Base-by-base conservation (phyloP, 2,329 filamentous ascomycete species). In the Blastomyces percursus region DNA sequence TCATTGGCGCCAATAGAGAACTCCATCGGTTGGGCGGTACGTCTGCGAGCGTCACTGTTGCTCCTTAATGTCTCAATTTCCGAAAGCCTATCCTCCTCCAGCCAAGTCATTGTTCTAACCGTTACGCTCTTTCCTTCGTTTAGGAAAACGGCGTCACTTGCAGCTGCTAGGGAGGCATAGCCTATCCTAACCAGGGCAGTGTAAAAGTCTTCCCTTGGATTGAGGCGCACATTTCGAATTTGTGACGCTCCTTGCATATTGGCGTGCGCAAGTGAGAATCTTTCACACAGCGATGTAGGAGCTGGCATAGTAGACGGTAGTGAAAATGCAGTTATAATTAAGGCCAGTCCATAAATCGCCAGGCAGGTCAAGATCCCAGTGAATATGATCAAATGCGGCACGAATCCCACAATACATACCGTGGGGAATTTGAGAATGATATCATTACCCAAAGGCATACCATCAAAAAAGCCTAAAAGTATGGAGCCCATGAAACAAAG, bases 241-340 rank as follows among this genome's bases (percentile, higher is more conserved):
- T 94, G 91, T 2, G 93, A 85, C 64, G 94, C 94, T 1, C 92
- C 92, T 75, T 96, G 92, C 81, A 97, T 88, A 68, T 97, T 97
- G 58, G 84, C 84, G 70, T 95, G 91, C 0, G 93, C 92, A 59
- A 84, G 80, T 1, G 76, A 72, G 32, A 96, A 78, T 56, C 91
- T 82, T 69, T 90, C 84, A 46, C 74, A 75, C 61, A 83, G 73
- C 1, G 80, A 79, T 35, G 77, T 68, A 3, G 76, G 74, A 21
- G 71, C 73, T 6, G 76, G 74, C 60, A 77, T 74, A 42, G 79
- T 80, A 6, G 79, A 76, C 11, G 86, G 85, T 3, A 86, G 78
- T 1, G 86, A 86, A 48, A 90, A 72, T 0, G 89, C 88, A 0
- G 91, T 93, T 6, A 96, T 80, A 0, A 87, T 63, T 35, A 97